Conservation (phyloP, 768 basidiomycete genomes). For the Suillus americanus region DNA sequence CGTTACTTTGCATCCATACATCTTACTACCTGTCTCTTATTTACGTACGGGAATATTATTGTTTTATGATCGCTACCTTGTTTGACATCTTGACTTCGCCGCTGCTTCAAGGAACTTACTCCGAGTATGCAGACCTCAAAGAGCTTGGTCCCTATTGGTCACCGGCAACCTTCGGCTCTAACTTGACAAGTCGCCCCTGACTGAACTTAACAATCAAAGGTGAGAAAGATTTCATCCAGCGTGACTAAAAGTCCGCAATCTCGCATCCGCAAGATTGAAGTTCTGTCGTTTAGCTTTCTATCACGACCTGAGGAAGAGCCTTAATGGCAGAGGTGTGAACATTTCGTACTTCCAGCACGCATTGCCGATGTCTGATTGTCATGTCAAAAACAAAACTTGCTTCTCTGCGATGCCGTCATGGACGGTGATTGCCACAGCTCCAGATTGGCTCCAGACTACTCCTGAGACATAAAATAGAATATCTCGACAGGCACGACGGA, state of each 20-base stretch:
- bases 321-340: not conserved
- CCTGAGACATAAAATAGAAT: not conserved
- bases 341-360: not conserved
- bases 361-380: not conserved
- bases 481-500: not conserved
- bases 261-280: not conserved
- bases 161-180: not conserved
- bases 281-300: not conserved
- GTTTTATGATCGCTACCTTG: not conserved
- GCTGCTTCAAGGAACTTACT: not conserved
- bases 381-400: no score
- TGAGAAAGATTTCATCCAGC: not conserved
- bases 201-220: no score
- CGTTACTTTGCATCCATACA: slow-evolving; percentile 4
- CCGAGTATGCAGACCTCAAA: no score
- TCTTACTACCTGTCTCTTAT: not conserved
- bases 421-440: not conserved
- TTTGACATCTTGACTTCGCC: not conserved
- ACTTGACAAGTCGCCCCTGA: not conserved
- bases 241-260: not conserved
- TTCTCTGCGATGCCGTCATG: not conserved
- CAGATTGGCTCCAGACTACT: not conserved
- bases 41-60: slow-evolving; percentile 7
- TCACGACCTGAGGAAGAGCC: not conserved
- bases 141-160: not conserved